A percentile compares a stretch with the other conserved stretches of the same genome.
Evolutionary conservation across 139 green algal species (phyloP).

Genomic region (Ettlia oleoabundans): DNA sequence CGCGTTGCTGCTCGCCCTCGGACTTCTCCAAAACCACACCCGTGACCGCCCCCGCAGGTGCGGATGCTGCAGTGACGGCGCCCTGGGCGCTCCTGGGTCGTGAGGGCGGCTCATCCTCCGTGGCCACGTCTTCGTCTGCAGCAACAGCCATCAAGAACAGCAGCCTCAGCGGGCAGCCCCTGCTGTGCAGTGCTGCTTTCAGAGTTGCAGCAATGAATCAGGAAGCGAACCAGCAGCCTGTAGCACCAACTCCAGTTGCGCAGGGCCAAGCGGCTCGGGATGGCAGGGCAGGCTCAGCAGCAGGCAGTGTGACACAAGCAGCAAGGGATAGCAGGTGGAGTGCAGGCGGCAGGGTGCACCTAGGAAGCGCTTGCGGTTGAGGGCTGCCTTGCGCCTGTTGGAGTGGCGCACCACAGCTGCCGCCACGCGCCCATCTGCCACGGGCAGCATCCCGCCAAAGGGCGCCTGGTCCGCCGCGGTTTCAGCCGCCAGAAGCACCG

Average conservation of each 20-base stretch:
- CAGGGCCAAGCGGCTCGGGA: too few species aligned
- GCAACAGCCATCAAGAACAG: too few species aligned
- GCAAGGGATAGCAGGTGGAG: too few species aligned
- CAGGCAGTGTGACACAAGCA: background rate
- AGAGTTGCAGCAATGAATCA: too few species aligned
- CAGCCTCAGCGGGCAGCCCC: too few species aligned
- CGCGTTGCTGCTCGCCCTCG: background rate
- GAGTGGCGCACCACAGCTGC: conserved; percentile 15
- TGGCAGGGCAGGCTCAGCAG: too few species aligned
- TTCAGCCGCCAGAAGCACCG: conserved; percentile 2
- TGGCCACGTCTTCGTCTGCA: background rate
- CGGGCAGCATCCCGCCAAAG: background rate
- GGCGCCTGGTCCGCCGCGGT: background rate
- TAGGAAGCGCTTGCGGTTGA: conserved; percentile 33
- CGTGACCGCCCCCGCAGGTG: background rate
- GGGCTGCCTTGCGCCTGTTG: conserved; percentile 28
- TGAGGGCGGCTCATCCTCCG: background rate
- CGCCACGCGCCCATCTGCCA: background rate
- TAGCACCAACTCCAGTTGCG: too few species aligned
- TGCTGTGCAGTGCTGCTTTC: too few species aligned
- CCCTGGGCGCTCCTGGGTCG: background rate
- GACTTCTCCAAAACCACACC: background rate
- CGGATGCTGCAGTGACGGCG: background rate
- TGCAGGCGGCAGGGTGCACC: background rate
- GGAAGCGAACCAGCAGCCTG: too few species aligned